These are phyloP conservation scores for Talaromyces adpressus DNA, from an alignment of 495 filamentous ascomycete genomes.

Conservation along the genomic window DNA sequence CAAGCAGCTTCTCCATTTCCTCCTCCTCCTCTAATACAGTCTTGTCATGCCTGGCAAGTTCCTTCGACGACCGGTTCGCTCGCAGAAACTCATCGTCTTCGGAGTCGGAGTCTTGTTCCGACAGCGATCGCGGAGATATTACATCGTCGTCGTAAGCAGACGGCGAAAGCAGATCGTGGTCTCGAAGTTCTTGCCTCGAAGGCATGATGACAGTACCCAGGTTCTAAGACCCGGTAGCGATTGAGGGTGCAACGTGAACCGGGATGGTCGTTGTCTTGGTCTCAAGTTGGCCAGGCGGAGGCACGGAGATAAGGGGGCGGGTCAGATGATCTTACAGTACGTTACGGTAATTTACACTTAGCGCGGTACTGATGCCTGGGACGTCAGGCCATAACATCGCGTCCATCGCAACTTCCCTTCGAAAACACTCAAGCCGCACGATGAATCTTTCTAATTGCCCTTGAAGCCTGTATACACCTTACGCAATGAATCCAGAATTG, in stretches of 20 bases:
- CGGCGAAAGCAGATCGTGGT: conserved; percentile 50
- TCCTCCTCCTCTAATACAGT: conserved; percentile 84
- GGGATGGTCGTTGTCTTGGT: not conserved
- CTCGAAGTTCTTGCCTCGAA: conserved; percentile 1
- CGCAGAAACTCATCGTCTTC: conserved; percentile 65
- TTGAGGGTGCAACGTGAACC: not conserved
- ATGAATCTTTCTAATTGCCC: no score
- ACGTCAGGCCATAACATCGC: no score
- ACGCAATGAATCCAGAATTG: no score
- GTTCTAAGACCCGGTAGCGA: not conserved
- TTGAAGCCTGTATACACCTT: no score
- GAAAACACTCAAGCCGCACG: no score
- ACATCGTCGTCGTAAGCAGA: conserved; percentile 61
- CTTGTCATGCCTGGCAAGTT: conserved; percentile 64
- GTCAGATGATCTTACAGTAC: not conserved
- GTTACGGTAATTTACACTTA: not conserved
- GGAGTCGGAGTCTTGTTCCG: conserved; percentile 69
- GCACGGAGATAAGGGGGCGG: not conserved
- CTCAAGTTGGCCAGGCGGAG: not conserved
- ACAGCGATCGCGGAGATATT: conserved; percentile 55
- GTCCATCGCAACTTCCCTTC: no score
- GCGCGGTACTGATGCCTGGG: not conserved
- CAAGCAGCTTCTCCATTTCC: conserved; percentile 72
- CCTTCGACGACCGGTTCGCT: conserved; percentile 58
- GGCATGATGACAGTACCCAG: not conserved